Evolutionary conservation across 1,284 basidiomycete species (phyloP), one percentile per base, ranked within the genome.

Genomic region (Phenoliferia sp.): DNA sequence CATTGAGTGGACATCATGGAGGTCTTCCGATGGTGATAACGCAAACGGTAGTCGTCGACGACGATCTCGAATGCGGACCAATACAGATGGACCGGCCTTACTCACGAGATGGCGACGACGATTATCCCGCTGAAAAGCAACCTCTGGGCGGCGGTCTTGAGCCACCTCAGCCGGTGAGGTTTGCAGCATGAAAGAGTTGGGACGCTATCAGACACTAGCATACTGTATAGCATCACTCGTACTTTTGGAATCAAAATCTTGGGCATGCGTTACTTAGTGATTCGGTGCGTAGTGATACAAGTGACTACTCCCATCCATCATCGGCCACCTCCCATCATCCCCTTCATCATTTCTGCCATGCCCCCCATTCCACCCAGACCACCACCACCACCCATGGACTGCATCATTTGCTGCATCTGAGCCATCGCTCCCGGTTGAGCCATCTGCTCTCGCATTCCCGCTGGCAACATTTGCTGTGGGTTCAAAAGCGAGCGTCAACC

Each of bases 331-430:
- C 72, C 72, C 60, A 73, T 66, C 66, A 69, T 59, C 6, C 66
- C 66, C 70, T 67, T 72, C 57, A 76, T 65, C 74, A 77, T 76
- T 15, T 77, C 78, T 9, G 75, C 73, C 68, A 76, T 70, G 17
- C 57, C 57, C 1, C 77, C 80, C 15, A 79, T 78, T 75, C 76
- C 79, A 3, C 69, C 74, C 64, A 73, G 65, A 66, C 68, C 72
- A 68, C 75, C 76, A 57, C 64, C 69, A 10, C 66, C 66, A 33
- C 66, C 64, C 65, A 72, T 71, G 10, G 61, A 67, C n/a, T 67
- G 32, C 67, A 69, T 79, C 84, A 70, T 80, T 88, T 90, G 84
- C 80, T 92, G 88, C 67, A 73, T 73, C 62, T 71, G 59, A 22
- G 59, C 55, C 62, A 71, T 64, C 58, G 66, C 63, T 26, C 62